Base-by-base conservation (phyloP, 345 rosid genomes). In the Erysimum cheiranthoides region DNA sequence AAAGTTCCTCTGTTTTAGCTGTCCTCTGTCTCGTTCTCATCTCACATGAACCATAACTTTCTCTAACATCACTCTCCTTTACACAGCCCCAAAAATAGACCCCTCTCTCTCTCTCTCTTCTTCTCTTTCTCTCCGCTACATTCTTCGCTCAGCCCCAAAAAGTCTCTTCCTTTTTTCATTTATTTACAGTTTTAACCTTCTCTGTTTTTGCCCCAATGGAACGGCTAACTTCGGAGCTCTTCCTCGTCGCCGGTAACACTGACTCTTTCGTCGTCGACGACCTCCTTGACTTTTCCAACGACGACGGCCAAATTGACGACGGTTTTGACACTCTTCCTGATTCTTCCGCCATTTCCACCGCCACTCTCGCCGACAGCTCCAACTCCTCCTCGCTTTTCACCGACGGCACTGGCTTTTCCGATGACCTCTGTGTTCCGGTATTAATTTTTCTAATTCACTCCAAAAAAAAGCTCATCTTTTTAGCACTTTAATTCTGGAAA, bases 211-310 rank as follows among this genome's bases (percentile, higher is more conserved):
- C 58, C 39, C 67, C 7, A 9, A 77, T 77, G 81, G 81, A 78
- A 72, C 54, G 32, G 38, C 72, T 56, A 1, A 31, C 80, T 3
- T 35, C 76, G 27, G 77, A 78, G 40, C 76, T 78, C 43, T 71
- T 71, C 54, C 76, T 56, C 49, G 76, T 67, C 69, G 61, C 78
- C 69, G 73, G 76, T 66, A 64, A 66, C 73, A 0, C 78, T 8
- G 93, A 93, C 73, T 92, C 88, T 78, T 94, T 94, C 86, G 78
- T 85, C n/a, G 96, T 94, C n/a, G 99, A 95, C 71, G 99, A 95
- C 78, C 93, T 95, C 5, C 71, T 79, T 16, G 93, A 95, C 79
- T 90, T 95, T 77, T 87, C 98, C 74, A 88, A 92, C 74, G 90
- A 85, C 8, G 92, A 89, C 43, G 79, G 80, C 70, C 58, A 61